Evolutionary conservation across 2,329 filamentous ascomycete species (phyloP), one percentile per base, ranked within the genome.

Genomic region (Nigrograna mackinnonii): DNA sequence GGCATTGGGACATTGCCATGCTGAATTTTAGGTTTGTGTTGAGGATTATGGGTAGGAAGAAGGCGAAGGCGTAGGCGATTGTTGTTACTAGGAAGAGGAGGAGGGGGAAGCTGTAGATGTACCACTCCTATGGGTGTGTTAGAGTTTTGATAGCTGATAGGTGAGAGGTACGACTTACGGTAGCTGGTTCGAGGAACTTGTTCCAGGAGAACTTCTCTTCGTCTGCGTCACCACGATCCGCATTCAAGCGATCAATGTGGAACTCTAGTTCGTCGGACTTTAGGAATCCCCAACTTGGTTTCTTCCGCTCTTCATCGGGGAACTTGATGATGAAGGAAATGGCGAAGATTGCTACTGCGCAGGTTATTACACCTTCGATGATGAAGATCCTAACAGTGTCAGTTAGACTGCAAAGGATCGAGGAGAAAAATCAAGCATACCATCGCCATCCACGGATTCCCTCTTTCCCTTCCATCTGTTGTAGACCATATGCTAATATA

Each of bases 301-400:
- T 47, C 14, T 52, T 51, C 18, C 43, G 49, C 2, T 57, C 57
- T 32, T 56, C 59, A 35, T 60, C 58, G 2, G 59, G 58, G 20
- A 61, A 63, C 26, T 60, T 57, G 9, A 62, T 43, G 34, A 62
- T 61, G 36, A 61, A 46, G 33, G 56, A 55, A 46, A 54, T 54
- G 6, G 53, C 54, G 4, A 51, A 43, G 11, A 59, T 55, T n/a
- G 57, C 58, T 7, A 62, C 49, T 6, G 53, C 33, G 37, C 54
- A 57, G 2, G 60, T 63, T 1, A 61, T 33, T 12, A 60, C 54
- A 0, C 59, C 60, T 21, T 64, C 58, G 13, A 63, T 46, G 21
- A 58, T 53, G 39, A 64, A 60, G 21, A 62, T 62, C 55, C 51
- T 55, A 18, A 35, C 31, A 32, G 20, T 37, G 24, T 37, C 31